A percentile compares a stretch with the other conserved stretches of the same genome.
These are phyloP conservation scores for Cladosporium velox DNA, from an alignment of 2,329 filamentous ascomycete species.

Conservation along the genomic window DNA sequence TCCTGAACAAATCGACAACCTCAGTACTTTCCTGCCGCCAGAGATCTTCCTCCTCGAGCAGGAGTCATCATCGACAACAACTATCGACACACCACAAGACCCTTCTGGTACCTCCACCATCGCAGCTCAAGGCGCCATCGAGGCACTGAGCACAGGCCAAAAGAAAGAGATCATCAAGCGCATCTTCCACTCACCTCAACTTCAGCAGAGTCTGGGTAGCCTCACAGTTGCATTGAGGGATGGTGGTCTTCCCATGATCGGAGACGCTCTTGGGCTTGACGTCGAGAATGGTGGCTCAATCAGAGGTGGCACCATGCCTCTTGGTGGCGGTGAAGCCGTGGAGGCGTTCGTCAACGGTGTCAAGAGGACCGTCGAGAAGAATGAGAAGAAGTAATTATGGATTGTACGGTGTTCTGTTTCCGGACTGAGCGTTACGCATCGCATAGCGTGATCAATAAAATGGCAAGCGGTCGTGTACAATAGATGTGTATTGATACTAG, in stretches of 20 bases:
- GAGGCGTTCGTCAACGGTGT: constrained; percentile 90
- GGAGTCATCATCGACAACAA: constrained; percentile 59
- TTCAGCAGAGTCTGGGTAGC: constrained; percentile 81
- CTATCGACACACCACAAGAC: constrained; percentile 64
- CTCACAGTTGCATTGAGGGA: constrained; percentile 86
- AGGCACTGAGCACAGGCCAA: constrained; percentile 70
- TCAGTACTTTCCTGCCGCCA: constrained; percentile 78
- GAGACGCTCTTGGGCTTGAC: constrained; percentile 78
- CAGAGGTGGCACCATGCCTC: constrained; percentile 73
- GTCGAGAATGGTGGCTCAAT: constrained; percentile 85
- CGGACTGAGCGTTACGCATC: not conserved
- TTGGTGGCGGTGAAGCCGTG: constrained; percentile 85
- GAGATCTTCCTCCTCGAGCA: constrained; percentile 75
- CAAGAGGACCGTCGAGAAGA: constrained; percentile 72
- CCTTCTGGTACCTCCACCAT: constrained; percentile 41
- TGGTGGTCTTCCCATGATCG: constrained; percentile 85
- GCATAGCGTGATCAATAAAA: not conserved
- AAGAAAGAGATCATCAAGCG: constrained; percentile 80
- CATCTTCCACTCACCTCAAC: constrained; percentile 86
- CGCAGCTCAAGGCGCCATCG: constrained; percentile 70
- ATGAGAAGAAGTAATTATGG: constrained; percentile 24
- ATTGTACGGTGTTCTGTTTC: not conserved
- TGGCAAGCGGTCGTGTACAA: constrained; percentile 7
- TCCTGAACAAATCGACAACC: constrained; percentile 65
- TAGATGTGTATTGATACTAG: not conserved